phyloP scores from a whole-genome alignment of 2,329 filamentous ascomycete species.

The Orbilia javanica region DNA sequence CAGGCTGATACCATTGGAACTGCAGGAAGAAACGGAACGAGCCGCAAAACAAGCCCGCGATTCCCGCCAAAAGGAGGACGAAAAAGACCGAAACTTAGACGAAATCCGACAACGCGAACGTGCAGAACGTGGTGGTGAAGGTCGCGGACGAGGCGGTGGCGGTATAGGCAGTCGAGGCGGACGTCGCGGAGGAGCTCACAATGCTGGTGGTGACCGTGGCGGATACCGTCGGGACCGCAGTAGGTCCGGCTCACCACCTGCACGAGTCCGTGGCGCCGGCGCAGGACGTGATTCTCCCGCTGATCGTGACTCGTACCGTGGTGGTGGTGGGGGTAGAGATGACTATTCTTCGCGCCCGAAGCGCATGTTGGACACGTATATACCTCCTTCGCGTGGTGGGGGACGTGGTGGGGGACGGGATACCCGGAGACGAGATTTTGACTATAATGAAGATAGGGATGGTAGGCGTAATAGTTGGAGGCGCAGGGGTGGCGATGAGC shows the following conservation, averaged over 20 bases:
- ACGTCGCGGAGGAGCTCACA: constrained; percentile 65
- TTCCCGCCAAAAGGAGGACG: constrained; percentile 77
- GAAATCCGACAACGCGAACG: constrained; percentile 75
- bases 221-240: constrained; percentile 65
- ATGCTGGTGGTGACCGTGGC: constrained; percentile 62
- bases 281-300: constrained; percentile 63
- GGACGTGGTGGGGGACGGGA: constrained; percentile 33
- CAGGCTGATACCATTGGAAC: background rate
- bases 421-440: constrained; percentile 62
- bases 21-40: constrained; percentile 82
- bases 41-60: constrained; percentile 80
- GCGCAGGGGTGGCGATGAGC: constrained; percentile 63
- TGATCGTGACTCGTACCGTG: constrained; percentile 64
- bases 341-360: constrained; percentile 63
- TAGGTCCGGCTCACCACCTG: constrained; percentile 67
- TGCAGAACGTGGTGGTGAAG: constrained; percentile 63
- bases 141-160: constrained; percentile 65
- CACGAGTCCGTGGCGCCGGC: constrained; percentile 66
- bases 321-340: constrained; percentile 66
- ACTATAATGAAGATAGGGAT: constrained; percentile 63
- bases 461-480: constrained; percentile 56
- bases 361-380: constrained; percentile 62
- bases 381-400: constrained; percentile 63
- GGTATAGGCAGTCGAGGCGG: constrained; percentile 65
- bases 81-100: constrained; percentile 78